Evolutionary conservation across 192 early-diverging fungal genomes (phyloP).

Genomic region (Coemansia sp.): DNA sequence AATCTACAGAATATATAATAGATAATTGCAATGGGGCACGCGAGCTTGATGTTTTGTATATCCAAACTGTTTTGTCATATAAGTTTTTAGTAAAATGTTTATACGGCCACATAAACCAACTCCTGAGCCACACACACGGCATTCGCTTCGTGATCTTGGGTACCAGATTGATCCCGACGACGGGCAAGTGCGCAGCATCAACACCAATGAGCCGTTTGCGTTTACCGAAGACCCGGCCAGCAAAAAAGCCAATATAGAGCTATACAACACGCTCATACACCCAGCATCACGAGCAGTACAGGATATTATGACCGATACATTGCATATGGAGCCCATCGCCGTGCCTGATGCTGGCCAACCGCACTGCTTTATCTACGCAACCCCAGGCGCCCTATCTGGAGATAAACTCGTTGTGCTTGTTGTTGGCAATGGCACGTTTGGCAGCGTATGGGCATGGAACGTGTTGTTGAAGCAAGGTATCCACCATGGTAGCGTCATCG

Average conservation of each 20-base stretch:
- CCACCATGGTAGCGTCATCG: slow-evolving; percentile 22
- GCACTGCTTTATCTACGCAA: slow-evolving; percentile 39
- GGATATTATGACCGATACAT: slow-evolving; percentile 12
- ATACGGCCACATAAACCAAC: slow-evolving; percentile 32
- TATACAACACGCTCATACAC: slow-evolving; percentile 19
- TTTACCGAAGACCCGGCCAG: slow-evolving; percentile 1
- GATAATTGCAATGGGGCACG: no score
- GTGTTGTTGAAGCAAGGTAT: slow-evolving; percentile 31
- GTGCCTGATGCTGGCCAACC: slow-evolving; percentile 25
- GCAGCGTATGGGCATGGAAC: slow-evolving; percentile 45
- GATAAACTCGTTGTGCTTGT: slow-evolving; percentile 37
- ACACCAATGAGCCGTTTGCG: slow-evolving; percentile 14
- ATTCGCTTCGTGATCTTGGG: slow-evolving; percentile 30
- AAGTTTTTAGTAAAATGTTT: slow-evolving; percentile 28
- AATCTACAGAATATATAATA: no score
- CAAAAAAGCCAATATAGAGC: slow-evolving; percentile 19
- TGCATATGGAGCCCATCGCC: slow-evolving; percentile 36
- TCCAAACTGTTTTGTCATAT: no score
- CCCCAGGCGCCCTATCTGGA: slow-evolving; percentile 21
- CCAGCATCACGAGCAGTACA: slow-evolving; percentile 32
- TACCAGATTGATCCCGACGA: slow-evolving; percentile 26
- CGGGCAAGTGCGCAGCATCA: slow-evolving; percentile 21
- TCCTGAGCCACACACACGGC: slow-evolving; percentile 13
- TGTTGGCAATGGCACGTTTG: slow-evolving; percentile 25
- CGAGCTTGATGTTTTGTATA: not conserved